These are phyloP conservation scores for Infundibulicybe gibba DNA, from an alignment of 768 basidiomycete genomes.

Conservation along the genomic window DNA sequence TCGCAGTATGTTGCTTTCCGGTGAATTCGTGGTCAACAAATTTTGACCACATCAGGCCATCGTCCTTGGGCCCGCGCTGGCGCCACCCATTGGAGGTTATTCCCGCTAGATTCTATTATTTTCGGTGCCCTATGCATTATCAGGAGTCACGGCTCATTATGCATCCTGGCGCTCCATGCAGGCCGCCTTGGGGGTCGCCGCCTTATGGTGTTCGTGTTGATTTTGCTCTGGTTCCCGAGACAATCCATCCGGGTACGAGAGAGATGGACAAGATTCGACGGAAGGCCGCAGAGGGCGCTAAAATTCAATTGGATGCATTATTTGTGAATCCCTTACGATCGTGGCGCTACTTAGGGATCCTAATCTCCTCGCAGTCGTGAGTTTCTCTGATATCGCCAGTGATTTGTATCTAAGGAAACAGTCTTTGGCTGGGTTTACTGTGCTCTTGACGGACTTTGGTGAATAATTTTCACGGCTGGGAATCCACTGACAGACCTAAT, in stretches of 20 bases:
- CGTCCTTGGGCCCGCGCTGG: conserved; percentile 7
- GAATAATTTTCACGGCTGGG: conserved; percentile 6
- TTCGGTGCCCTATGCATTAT: conserved; percentile 25
- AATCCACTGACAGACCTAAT: not conserved
- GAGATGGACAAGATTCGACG: conserved; percentile 32
- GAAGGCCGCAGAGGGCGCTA: not conserved
- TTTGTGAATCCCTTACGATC: not conserved
- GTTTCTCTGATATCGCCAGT: not conserved
- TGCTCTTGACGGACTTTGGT: conserved; percentile 37
- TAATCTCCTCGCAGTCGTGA: not conserved
- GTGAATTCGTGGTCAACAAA: too few relatives aligned
- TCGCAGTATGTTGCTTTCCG: conserved; percentile 22
- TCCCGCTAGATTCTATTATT: conserved; percentile 15
- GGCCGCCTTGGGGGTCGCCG: conserved; percentile 33
- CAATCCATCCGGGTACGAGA: conserved; percentile 41
- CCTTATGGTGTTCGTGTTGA: conserved; percentile 27
- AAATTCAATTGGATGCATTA: not conserved
- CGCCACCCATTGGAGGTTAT: conserved; percentile 37
- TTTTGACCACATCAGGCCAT: conserved; percentile 1
- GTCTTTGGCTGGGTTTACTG: conserved; percentile 13
- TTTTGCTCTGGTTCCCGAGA: conserved; percentile 40
- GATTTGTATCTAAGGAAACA: not conserved
- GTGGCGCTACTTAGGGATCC: not conserved
- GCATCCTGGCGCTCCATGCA: conserved; percentile 66
- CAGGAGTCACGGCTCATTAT: conserved; percentile 49